phyloP scores from a whole-genome alignment of 2,329 filamentous ascomycete species.

The Sphaerulina vaccinii region DNA sequence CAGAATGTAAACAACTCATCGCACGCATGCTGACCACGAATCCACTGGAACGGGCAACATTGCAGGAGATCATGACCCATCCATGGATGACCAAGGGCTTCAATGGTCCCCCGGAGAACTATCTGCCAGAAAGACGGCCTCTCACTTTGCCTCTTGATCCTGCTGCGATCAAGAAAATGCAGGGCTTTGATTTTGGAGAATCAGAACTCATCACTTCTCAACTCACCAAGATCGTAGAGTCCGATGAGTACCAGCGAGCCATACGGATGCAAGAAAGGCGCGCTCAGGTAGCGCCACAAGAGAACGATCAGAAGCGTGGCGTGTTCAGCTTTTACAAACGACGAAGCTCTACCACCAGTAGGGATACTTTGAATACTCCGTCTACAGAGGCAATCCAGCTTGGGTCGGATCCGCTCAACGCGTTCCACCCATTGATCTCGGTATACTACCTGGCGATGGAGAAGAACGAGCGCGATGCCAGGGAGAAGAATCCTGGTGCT shows the following conservation, averaged over 20 bases:
- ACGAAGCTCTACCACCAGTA: constrained; percentile 82
- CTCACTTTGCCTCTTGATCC: constrained; percentile 79
- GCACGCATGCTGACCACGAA: constrained; percentile 96
- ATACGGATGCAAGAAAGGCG: constrained; percentile 69
- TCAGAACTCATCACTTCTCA: constrained; percentile 79
- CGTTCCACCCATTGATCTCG: constrained; percentile 86
- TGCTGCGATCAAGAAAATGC: constrained; percentile 88
- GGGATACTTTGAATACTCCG: constrained; percentile 79
- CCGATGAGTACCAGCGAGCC: constrained; percentile 87
- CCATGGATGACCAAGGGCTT: constrained; percentile 96
- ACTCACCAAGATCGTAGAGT: constrained; percentile 82
- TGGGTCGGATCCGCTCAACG: constrained; percentile 85
- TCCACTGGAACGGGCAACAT: constrained; percentile 77
- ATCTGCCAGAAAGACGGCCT: constrained; percentile 78
- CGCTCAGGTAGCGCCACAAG: constrained; percentile 57
- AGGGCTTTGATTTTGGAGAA: constrained; percentile 93
- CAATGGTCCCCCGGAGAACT: constrained; percentile 81
- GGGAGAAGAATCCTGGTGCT: constrained; percentile 60
- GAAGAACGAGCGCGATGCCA: constrained; percentile 78
- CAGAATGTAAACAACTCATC: constrained; percentile 91
- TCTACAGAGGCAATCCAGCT: constrained; percentile 81
- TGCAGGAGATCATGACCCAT: constrained; percentile 90
- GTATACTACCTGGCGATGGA: constrained; percentile 96
- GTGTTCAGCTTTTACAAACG: constrained; percentile 98
- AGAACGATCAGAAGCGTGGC: constrained; percentile 82